Conservation (phyloP, 352 stramenopile species). For the Globisporangium mamillatum region DNA sequence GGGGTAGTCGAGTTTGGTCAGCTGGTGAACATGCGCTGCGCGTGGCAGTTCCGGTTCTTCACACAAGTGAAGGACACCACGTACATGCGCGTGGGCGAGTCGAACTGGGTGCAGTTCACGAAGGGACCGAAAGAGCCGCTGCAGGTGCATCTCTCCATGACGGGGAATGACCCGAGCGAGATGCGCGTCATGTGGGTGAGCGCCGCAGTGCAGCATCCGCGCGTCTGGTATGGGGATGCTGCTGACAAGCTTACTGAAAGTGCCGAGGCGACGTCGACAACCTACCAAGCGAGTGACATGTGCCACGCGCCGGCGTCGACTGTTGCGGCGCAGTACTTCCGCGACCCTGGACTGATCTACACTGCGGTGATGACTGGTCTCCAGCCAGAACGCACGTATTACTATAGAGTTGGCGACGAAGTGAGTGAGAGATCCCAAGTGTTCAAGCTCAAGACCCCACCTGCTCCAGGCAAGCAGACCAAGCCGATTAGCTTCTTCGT, state of each 20-base stretch:
- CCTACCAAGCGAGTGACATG: constrained; percentile 26
- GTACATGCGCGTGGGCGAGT: constrained; percentile 25
- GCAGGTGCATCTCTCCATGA: constrained; percentile 37
- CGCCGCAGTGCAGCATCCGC: constrained; percentile 12
- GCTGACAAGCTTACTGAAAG: neutral
- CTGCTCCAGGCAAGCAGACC: constrained; percentile 9
- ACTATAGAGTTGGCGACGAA: constrained; percentile 22
- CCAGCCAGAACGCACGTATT: constrained; percentile 18
- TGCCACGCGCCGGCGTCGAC: constrained; percentile 25
- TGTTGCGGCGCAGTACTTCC: constrained; percentile 14
- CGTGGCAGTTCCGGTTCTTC: constrained; percentile 40
- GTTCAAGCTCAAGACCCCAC: constrained; percentile 23
- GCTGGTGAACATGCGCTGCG: constrained; percentile 44
- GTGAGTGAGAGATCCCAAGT: constrained; percentile 6
- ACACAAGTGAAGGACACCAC: constrained; percentile 10
- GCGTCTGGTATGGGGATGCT: constrained; percentile 22
- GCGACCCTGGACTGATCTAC: constrained; percentile 26
- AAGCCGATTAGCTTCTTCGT: constrained; percentile 51
- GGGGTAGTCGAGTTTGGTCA: constrained; percentile 29
- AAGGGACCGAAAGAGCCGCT: constrained; percentile 27
- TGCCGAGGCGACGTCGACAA: neutral
- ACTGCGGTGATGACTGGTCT: constrained; percentile 20
- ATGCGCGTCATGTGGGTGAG: constrained; percentile 46
- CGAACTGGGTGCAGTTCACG: constrained; percentile 29
- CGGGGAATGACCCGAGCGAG: constrained; percentile 19